These are phyloP conservation scores for Penicillium lagena DNA, from an alignment of 495 filamentous ascomycete species.

Conservation along the genomic window DNA sequence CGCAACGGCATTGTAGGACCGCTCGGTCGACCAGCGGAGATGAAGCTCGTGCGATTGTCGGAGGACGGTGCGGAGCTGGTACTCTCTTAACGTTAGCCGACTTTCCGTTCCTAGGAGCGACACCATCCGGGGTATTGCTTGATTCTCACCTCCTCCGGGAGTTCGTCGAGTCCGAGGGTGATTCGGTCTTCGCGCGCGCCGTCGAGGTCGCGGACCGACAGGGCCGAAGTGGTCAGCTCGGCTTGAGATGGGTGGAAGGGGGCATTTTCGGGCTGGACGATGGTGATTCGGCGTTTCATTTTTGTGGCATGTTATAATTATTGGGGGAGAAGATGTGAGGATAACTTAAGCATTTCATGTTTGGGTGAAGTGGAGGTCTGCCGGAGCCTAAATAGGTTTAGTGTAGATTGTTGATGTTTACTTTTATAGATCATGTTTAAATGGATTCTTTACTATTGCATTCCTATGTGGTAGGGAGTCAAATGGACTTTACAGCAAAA, in stretches of 20 bases:
- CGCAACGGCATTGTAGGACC: slow-evolving; percentile 47
- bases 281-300: slow-evolving; percentile 88
- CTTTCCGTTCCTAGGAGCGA: background rate
- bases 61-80: slow-evolving; percentile 56
- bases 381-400: slow-evolving; percentile 21
- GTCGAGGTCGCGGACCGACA: slow-evolving; percentile 46
- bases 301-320: background rate
- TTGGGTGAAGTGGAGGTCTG: slow-evolving; percentile 13
- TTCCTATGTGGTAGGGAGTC: no score
- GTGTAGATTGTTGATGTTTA: background rate
- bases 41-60: slow-evolving; percentile 65
- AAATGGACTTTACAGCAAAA: no score
- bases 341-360: slow-evolving; percentile 1
- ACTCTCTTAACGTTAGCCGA: background rate
- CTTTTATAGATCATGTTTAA: no score
- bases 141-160: slow-evolving; percentile 56
- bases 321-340: background rate
- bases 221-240: slow-evolving; percentile 35
- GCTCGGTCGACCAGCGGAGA: slow-evolving; percentile 66
- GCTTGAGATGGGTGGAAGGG: slow-evolving; percentile 56
- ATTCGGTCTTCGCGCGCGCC: slow-evolving; percentile 76
- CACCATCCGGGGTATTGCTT: background rate
- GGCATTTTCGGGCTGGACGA: slow-evolving; percentile 56
- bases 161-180: slow-evolving; percentile 65
- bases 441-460: no score